Conservation (phyloP, 1,284 basidiomycete genomes). For the Sanguinoderma infundibulare region DNA sequence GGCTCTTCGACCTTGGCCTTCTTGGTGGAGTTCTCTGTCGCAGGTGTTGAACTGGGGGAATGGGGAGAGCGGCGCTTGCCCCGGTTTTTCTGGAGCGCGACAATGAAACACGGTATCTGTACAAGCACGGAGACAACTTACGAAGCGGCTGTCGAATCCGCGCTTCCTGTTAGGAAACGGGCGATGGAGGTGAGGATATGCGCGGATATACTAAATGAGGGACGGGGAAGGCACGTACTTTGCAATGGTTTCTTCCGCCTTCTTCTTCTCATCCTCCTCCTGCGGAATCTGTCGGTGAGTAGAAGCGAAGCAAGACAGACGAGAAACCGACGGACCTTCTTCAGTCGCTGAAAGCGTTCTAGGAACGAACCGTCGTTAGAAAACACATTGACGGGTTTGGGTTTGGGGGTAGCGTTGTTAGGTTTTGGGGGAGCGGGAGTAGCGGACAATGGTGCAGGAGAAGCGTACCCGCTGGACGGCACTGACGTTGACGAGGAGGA, state of each 20-base stretch:
- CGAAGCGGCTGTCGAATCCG: conserved; percentile 64
- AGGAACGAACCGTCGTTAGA: conserved; percentile 64
- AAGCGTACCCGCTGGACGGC: conserved; percentile 36
- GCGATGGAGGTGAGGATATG: conserved; percentile 4
- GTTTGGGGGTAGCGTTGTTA: conserved; percentile 34
- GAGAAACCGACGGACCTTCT: conserved; percentile 45
- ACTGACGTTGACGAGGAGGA: conserved; percentile 30
- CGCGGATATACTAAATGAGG: conserved; percentile 3
- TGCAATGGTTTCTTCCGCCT: conserved; percentile 51
- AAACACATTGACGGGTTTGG: conserved; percentile 58
- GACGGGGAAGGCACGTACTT: conserved; percentile 40
- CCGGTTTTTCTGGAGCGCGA: conserved; percentile 52
- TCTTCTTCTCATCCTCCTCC: conserved; percentile 65
- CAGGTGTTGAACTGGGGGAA: conserved; percentile 34
- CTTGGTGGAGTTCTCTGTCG: conserved; percentile 43
- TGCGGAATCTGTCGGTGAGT: neutral
- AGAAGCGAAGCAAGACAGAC: neutral
- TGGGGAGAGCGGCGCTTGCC: conserved; percentile 60
- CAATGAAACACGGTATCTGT: conserved; percentile 1
- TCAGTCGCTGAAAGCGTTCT: conserved; percentile 56
- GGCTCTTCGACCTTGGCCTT: conserved; percentile 40
- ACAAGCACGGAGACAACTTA: conserved; percentile 40
- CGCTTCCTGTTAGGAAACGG: conserved; percentile 51
- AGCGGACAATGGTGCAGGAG: conserved; percentile 31
- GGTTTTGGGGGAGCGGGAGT: conserved; percentile 32